A percentile compares a stretch with the other conserved stretches of the same genome.
These are phyloP conservation scores for Alternaria arbusti DNA, from an alignment of 2,329 filamentous ascomycete species.

Conservation along the genomic window DNA sequence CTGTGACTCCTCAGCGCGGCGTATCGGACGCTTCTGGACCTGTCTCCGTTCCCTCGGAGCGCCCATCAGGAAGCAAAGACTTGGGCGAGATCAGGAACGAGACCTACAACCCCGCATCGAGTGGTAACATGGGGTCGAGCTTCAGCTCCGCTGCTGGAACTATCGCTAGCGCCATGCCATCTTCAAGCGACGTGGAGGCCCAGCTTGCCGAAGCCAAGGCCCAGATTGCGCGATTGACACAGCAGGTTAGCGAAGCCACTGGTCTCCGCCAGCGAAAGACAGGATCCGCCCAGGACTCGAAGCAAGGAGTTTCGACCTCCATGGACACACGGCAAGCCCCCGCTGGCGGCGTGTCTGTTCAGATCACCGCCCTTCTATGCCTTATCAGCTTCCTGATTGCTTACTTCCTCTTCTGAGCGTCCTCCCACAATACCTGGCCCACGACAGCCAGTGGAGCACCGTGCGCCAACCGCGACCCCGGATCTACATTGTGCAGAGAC, in stretches of 20 bases:
- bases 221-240: constrained; percentile 71
- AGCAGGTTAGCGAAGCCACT: constrained; percentile 60
- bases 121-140: constrained; percentile 45
- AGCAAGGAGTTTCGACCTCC: constrained; percentile 57
- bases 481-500: constrained; percentile 22
- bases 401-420: constrained; percentile 88
- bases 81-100: constrained; percentile 51
- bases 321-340: constrained; percentile 60
- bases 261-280: constrained; percentile 82
- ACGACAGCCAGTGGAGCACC: constrained; percentile 21
- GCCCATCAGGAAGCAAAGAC: constrained; percentile 48
- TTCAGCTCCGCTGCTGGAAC: constrained; percentile 56
- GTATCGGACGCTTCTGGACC: constrained; percentile 43
- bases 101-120: constrained; percentile 49
- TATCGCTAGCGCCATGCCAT: constrained; percentile 56
- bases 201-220: constrained; percentile 79
- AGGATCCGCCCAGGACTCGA: constrained; percentile 60
- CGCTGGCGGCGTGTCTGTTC: constrained; percentile 81
- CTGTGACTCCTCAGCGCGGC: constrained; percentile 55
- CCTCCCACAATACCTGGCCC: constrained; percentile 27
- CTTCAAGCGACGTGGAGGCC: constrained; percentile 69
- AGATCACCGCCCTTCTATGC: constrained; percentile 82
- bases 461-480: constrained; percentile 30
- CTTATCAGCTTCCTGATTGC: constrained; percentile 90
- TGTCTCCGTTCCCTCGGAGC: constrained; percentile 48